Evolutionary conservation across 164 flowering plant species (phyloP).

Genomic region (Tetrastigma voinierianum): DNA sequence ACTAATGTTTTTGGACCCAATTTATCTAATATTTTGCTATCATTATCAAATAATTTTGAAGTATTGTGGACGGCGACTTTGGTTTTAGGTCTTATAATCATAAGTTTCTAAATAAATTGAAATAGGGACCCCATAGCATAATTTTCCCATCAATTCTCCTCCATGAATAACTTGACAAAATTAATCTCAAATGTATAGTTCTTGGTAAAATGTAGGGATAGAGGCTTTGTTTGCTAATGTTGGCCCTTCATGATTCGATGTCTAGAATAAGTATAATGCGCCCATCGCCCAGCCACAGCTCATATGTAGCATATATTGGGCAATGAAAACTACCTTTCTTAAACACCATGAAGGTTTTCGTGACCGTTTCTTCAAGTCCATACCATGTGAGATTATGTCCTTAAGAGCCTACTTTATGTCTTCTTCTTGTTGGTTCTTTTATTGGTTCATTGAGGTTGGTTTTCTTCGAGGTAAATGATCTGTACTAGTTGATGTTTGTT

Average conservation of each 20-base stretch:
- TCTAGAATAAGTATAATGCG: conserved; percentile 22
- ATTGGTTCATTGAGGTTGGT: background rate
- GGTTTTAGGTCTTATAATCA: too few relatives aligned
- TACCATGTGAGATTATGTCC: conserved; percentile 11
- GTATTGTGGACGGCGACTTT: too few relatives aligned
- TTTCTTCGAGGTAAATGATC: conserved; percentile 1
- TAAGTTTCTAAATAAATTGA: too few relatives aligned
- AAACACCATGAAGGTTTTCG: conserved; percentile 26
- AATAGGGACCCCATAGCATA: too few relatives aligned
- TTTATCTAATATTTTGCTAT: too few relatives aligned
- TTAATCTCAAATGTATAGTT: background rate
- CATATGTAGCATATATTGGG: conserved; percentile 20
- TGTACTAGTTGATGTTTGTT: conserved; percentile 31
- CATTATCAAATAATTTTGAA: too few relatives aligned
- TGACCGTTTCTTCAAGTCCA: conserved; percentile 46
- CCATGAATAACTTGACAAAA: too few relatives aligned
- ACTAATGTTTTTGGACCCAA: too few relatives aligned
- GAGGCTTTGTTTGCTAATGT: conserved; percentile 23
- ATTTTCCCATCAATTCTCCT: too few relatives aligned
- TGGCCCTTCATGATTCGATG: conserved; percentile 16
- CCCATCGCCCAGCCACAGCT: conserved; percentile 8
- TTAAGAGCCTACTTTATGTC: too few relatives aligned
- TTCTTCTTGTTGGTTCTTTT: too few relatives aligned
- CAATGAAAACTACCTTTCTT: conserved; percentile 44
- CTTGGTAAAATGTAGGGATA: conserved; percentile 4